phyloP scores from a whole-genome alignment of 345 rosid genomes.

The Geranium brycei region DNA sequence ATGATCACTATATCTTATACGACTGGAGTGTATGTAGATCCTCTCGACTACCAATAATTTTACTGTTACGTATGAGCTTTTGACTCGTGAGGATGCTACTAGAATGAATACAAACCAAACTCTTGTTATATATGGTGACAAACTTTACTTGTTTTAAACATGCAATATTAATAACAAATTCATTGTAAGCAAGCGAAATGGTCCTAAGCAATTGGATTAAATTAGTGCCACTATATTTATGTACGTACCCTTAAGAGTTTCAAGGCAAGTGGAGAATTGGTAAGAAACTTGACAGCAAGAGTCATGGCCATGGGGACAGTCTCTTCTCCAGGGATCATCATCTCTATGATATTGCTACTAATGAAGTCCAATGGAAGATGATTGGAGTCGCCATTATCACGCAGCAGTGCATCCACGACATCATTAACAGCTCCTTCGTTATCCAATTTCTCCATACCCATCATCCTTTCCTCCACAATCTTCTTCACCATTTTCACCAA shows the following conservation, averaged over 20 bases:
- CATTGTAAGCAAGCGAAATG: too few species aligned
- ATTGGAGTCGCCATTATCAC: conserved; percentile 29
- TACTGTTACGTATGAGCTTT: too few species aligned
- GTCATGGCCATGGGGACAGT: conserved; percentile 86
- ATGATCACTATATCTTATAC: too few species aligned
- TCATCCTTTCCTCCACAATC: conserved; percentile 51
- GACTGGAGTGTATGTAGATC: too few species aligned
- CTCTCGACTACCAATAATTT: too few species aligned
- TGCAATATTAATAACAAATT: too few species aligned
- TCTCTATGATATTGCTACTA: conserved; percentile 62
- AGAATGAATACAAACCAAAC: too few species aligned
- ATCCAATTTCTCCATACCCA: conserved; percentile 17
- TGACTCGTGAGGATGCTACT: too few species aligned
- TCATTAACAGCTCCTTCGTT: conserved; percentile 25
- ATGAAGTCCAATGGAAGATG: conserved; percentile 59
- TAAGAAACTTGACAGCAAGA: conserved; percentile 67
- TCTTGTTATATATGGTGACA: too few species aligned
- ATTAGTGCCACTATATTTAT: conserved; percentile 1
- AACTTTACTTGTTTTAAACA: too few species aligned
- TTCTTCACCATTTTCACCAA: conserved; percentile 46
- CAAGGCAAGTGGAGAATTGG: conserved; percentile 52
- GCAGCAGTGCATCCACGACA: conserved; percentile 54
- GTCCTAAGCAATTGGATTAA: too few species aligned
- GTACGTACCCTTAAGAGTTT: conserved; percentile 46
- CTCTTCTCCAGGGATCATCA: conserved; percentile 98